Conservation (phyloP, 2,329 filamentous ascomycete genomes). For the Xenosphaeropsis pyriputrescens region DNA sequence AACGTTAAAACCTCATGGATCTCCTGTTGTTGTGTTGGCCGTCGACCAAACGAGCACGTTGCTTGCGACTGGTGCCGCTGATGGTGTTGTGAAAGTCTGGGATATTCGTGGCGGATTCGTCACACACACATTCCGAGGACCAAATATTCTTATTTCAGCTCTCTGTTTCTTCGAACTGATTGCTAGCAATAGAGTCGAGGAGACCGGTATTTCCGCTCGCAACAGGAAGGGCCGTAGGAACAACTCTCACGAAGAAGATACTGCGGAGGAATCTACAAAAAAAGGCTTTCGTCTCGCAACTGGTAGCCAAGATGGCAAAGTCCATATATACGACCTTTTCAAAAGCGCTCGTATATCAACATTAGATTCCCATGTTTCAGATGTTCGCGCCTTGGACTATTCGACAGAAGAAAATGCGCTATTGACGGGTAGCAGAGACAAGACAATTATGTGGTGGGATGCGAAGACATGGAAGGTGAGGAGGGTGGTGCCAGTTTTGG, state of each 20-base stretch:
- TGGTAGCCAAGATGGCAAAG: conserved; percentile 85
- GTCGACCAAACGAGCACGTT: conserved; percentile 81
- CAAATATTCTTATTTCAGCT: conserved; percentile 81
- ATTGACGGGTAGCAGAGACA: conserved; percentile 78
- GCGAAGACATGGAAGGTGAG: conserved; percentile 69
- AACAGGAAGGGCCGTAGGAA: conserved; percentile 30
- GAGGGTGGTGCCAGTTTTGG: conserved; percentile 69
- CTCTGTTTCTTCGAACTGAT: conserved; percentile 79
- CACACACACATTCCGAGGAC: conserved; percentile 90
- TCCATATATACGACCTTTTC: conserved; percentile 83
- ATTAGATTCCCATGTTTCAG: conserved; percentile 85
- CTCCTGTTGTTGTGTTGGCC: conserved; percentile 75
- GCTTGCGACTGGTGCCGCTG: conserved; percentile 82
- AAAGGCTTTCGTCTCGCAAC: conserved; percentile 69
- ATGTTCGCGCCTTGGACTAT: conserved; percentile 79
- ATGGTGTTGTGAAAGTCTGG: conserved; percentile 93
- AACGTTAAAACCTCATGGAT: conserved; percentile 78
- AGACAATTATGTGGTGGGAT: conserved; percentile 90
- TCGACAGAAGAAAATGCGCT: conserved; percentile 60
- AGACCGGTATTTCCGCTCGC: conserved; percentile 18
- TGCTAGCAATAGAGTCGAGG: conserved; percentile 22
- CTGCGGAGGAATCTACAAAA: conserved; percentile 28
- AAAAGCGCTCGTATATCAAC: conserved; percentile 65
- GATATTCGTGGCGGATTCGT: conserved; percentile 81
- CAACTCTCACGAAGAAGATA: conserved; percentile 29